Evolutionary conservation across 305 asterid genomes (phyloP).

Genomic region (Fraxinus paxiana): DNA sequence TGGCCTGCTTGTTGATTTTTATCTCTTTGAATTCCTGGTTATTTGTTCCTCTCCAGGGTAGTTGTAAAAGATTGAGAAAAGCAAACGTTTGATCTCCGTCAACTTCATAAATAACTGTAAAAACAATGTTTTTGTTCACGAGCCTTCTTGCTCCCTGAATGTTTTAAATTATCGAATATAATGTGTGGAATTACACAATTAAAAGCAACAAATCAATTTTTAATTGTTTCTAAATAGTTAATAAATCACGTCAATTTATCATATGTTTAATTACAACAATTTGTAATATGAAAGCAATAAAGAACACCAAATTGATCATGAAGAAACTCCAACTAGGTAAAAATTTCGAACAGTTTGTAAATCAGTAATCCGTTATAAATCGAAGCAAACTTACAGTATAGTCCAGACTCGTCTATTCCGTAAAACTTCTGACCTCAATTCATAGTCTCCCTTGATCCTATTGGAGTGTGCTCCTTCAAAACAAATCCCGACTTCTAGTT

Average conservation of each 20-base stretch:
- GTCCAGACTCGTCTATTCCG: background rate
- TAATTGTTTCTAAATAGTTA: background rate
- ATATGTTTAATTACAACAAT: no score
- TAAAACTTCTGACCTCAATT: background rate
- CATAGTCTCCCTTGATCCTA: background rate
- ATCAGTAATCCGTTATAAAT: background rate
- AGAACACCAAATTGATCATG: background rate
- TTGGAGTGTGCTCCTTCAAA: background rate
- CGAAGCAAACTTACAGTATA: background rate
- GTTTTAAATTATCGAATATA: background rate
- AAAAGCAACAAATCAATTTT: no score
- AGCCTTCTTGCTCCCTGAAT: background rate
- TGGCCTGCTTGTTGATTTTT: slow-evolving; percentile 8
- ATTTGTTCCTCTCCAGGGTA: background rate
- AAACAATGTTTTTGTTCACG: background rate
- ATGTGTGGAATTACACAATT: background rate
- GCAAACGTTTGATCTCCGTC: background rate
- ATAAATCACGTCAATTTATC: background rate
- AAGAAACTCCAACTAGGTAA: background rate
- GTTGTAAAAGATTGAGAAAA: background rate
- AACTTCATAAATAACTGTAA: background rate
- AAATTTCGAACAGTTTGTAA: no score
- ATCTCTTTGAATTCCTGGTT: background rate
- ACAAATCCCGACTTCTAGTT: background rate
- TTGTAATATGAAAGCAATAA: background rate